Evolutionary conservation across 129 eudicot species (phyloP), one percentile per base, ranked within the genome.

Genomic region (Tagetes erecta): DNA sequence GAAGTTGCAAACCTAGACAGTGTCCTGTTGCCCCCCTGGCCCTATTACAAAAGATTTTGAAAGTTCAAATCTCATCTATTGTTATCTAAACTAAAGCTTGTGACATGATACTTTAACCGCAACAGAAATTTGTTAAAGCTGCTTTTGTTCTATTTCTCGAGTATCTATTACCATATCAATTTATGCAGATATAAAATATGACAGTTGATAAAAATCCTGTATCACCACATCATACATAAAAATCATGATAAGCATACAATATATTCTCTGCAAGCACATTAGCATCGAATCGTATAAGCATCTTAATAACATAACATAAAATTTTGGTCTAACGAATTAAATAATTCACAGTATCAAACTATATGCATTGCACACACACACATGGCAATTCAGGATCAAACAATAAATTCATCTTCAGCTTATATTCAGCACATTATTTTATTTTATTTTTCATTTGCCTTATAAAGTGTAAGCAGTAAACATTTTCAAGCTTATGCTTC

Each of bases 1-100:
- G 99, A 77, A 82, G 92, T 90, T 67, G 96, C 91, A 81, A 78
- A 88, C 80, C 99, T 87, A 51, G 81, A 64, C 11, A 91, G 77
- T 20, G 73, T 47, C 62, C 83, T 78, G 68, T 75, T 82, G 71
- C 89, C 83, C 4, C 68, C 84, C n/a, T 84, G 87, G 30, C 85
- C 92, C 99, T 95, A 44, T 72, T 44, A 30, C 4, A 72, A 0
- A 35, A 60, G 2, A 63, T 4, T 1, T 34, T 34, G 44, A 74
- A 75, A 33, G 1, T 59, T 59, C 10, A 0, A 3, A 38, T 1
- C 7, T 59, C 46, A 59, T 59, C 58, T 33, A 30, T 44, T 27
- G 11, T 31, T 42, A 12, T 53, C 38, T 39, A 14, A 3, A 47
- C 55, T 9, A 30, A 38, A 10, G 11, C 3, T 49, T 34, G 45